Base-by-base conservation (phyloP, 345 rosid genomes). In the Noccaea bulbosa region DNA sequence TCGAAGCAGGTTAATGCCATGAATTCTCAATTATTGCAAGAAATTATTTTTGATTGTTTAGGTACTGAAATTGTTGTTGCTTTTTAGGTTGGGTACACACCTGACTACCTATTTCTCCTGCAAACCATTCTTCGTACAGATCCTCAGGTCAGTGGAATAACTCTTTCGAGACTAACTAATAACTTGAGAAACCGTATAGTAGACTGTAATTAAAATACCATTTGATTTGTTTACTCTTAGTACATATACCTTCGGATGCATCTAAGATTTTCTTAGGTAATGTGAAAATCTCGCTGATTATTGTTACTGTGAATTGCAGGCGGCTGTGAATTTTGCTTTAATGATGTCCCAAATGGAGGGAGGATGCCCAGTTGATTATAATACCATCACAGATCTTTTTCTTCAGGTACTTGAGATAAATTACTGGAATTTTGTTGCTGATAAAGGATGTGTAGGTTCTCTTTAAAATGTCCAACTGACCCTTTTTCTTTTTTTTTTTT, bases 301-400 rank as follows among this genome's bases (percentile, higher is more conserved):
- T 46, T 14, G 50, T 40, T 11, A 11, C 50, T 46, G 4, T 46
- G 20, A 16, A 46, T 46, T 14, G 72, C 81, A 95, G 99, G 99
- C 98, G 41, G 99, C 99, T 65, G 97, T 95, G 37, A 95, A 95
- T 80, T 95, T 95, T 87, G 96, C 99, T 60, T 78, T 95, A 78
- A 95, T 95, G 99, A 95, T 95, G 99, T 92, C 99, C 64, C 98
- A 95, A 88, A 95, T 95, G 99, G 99, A 92, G 82, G 99, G 97
- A 70, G 99, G 99, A 20, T 92, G 96, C 72, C 99, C 99, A 16
- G 82, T 95, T 79, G 99, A 95, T 79, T 95, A 90, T 83, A 95
- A 95, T 60, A 95, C 98, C 62, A 92, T 95, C 61, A 92, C 99
- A 22, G 99, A 95, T 88, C 96, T 95, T 57, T 95, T 95, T 69